phyloP scores from a whole-genome alignment of 2,329 filamentous ascomycete genomes.

The Colletotrichum sp. region DNA sequence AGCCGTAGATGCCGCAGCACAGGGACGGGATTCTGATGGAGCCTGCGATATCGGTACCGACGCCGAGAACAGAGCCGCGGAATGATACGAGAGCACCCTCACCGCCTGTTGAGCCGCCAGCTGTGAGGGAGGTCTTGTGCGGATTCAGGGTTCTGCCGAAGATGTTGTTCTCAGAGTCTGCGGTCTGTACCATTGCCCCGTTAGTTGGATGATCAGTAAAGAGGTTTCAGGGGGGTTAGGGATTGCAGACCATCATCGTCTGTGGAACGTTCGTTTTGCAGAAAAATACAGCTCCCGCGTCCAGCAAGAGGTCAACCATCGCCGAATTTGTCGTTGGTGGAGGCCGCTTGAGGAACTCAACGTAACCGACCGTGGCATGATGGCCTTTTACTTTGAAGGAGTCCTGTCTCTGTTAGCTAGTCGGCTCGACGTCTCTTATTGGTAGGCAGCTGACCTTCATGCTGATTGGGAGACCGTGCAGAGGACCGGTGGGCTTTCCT shows the following conservation, averaged over 20 bases:
- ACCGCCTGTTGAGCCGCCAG: slow-evolving; percentile 71
- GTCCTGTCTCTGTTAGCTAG: slow-evolving; percentile 53
- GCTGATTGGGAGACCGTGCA: slow-evolving; percentile 64
- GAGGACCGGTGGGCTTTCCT: slow-evolving; percentile 55
- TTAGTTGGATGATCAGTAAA: too few species aligned
- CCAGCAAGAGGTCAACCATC: slow-evolving; percentile 62
- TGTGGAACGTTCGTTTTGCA: slow-evolving; percentile 74
- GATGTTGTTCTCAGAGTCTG: slow-evolving; percentile 61
- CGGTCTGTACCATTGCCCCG: slow-evolving; percentile 46
- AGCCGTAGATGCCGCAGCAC: slow-evolving; percentile 48
- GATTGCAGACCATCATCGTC: slow-evolving; percentile 46
- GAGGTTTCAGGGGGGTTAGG: too few species aligned
- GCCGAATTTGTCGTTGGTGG: slow-evolving; percentile 56
- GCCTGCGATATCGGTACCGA: slow-evolving; percentile 48
- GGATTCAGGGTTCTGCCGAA: slow-evolving; percentile 63
- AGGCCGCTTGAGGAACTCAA: slow-evolving; percentile 56
- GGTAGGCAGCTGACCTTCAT: slow-evolving; percentile 27
- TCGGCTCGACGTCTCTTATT: not conserved
- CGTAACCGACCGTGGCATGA: slow-evolving; percentile 61
- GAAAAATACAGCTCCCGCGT: slow-evolving; percentile 70
- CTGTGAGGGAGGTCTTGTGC: slow-evolving; percentile 61
- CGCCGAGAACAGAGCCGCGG: slow-evolving; percentile 43
- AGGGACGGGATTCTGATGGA: slow-evolving; percentile 49
- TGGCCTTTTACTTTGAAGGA: slow-evolving; percentile 60
- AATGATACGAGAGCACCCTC: slow-evolving; percentile 45